A percentile compares a stretch with the other conserved stretches of the same genome.
These are phyloP conservation scores for Xylaria sp. DNA, from an alignment of 2,329 filamentous ascomycete species.

Conservation along the genomic window DNA sequence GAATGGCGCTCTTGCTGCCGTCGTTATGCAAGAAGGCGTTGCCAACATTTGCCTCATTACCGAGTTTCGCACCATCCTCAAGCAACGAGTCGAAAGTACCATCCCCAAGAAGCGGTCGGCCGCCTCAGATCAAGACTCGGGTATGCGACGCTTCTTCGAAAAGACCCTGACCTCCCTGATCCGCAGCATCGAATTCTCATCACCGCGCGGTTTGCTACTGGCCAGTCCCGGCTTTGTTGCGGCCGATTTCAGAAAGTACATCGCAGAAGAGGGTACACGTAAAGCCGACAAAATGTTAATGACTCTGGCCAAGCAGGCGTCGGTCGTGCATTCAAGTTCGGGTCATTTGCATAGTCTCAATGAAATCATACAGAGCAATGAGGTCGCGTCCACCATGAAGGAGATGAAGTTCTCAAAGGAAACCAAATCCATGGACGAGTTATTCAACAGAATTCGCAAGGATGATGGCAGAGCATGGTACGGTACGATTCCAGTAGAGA, in stretches of 20 bases:
- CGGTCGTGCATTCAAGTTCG: constrained; percentile 76
- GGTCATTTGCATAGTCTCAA: constrained; percentile 83
- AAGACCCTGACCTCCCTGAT: constrained; percentile 70
- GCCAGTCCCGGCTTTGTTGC: constrained; percentile 89
- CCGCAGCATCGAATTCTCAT: constrained; percentile 69
- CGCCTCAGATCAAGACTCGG: constrained; percentile 61
- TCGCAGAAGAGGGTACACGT: constrained; percentile 53
- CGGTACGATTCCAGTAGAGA: constrained; percentile 73
- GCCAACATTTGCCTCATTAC: constrained; percentile 81
- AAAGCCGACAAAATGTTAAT: constrained; percentile 64
- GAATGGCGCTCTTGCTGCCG: constrained; percentile 77
- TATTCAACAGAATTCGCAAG: constrained; percentile 69
- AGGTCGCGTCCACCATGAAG: constrained; percentile 70
- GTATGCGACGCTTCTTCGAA: constrained; percentile 71
- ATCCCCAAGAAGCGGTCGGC: constrained; percentile 64
- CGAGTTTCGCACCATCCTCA: constrained; percentile 70
- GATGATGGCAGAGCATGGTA: constrained; percentile 92
- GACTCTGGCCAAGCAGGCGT: constrained; percentile 55
- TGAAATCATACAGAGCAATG: constrained; percentile 76
- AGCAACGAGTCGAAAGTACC: constrained; percentile 61
- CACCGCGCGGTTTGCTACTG: constrained; percentile 68
- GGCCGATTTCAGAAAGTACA: constrained; percentile 70
- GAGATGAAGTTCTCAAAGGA: constrained; percentile 87
- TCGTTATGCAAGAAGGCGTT: constrained; percentile 87
- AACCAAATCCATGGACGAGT: constrained; percentile 76